phyloP scores from a whole-genome alignment of 2,329 filamentous ascomycete genomes.

The Ceratocystis huliohia region DNA sequence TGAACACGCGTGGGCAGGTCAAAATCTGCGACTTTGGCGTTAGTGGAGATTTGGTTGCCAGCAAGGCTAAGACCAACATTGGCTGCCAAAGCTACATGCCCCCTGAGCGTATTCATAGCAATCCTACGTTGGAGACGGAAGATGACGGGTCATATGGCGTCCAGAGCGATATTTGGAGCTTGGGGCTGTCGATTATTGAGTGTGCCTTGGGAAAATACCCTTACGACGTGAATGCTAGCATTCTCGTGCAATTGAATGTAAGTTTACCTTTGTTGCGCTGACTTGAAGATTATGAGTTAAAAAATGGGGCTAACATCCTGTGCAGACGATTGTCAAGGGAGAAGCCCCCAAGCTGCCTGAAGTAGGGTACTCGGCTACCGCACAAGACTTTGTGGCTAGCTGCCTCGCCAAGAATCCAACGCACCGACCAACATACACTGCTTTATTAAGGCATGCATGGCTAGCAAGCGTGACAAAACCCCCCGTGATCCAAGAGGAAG shows the following conservation, averaged over 20 bases:
- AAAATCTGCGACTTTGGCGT: slow-evolving; percentile 99
- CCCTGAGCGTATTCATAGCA: slow-evolving; percentile 65
- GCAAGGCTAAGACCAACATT: slow-evolving; percentile 97
- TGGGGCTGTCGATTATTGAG: slow-evolving; percentile 89
- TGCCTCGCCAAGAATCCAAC: slow-evolving; percentile 90
- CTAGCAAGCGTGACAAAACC: slow-evolving; percentile 63
- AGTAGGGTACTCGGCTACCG: slow-evolving; percentile 63
- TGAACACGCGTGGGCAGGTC: slow-evolving; percentile 79
- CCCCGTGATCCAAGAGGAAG: slow-evolving; percentile 58
- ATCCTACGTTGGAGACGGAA: slow-evolving; percentile 44
- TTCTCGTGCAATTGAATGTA: slow-evolving; percentile 93
- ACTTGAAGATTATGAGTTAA: background rate
- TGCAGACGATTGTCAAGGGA: slow-evolving; percentile 88
- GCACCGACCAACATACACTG: slow-evolving; percentile 84
- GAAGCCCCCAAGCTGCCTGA: slow-evolving; percentile 80
- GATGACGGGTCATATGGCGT: slow-evolving; percentile 82
- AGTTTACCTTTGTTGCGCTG: slow-evolving; percentile 33
- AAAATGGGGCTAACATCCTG: slow-evolving; percentile 18
- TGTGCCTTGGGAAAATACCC: slow-evolving; percentile 90
- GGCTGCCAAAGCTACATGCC: slow-evolving; percentile 99
- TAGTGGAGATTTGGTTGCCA: slow-evolving; percentile 88
- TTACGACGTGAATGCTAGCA: slow-evolving; percentile 96
- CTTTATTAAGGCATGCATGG: slow-evolving; percentile 84
- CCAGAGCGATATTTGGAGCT: slow-evolving; percentile 94
- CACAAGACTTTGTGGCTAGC: slow-evolving; percentile 73